Base-by-base conservation (phyloP, 352 stramenopile species). In the Globisporangium ultimum region DNA sequence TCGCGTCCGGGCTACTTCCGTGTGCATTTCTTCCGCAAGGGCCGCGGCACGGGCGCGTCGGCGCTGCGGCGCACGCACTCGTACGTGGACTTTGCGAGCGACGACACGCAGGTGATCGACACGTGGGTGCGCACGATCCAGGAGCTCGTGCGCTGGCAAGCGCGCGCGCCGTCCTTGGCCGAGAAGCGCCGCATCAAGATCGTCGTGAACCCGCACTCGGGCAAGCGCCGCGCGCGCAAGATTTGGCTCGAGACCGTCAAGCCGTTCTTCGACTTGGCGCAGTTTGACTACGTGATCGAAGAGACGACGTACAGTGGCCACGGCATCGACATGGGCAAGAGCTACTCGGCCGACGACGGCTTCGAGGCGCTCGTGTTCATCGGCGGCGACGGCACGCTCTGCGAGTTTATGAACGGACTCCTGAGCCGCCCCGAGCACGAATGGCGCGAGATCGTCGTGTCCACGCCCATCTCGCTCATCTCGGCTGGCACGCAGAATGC, bases 391-490 rank as follows among this genome's bases (percentile, higher is more conserved):
- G 83, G 83, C 50, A 92, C 83, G 17, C 61, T 92, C 8, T 89
- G 80, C 54, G 83, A 92, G 58, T 92, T 90, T 55, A 92, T 92
- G 83, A 92, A 92, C 61, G 83, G 83, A 7, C 64, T 92, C 49
- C 55, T 92, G 34, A 76, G 64, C 47, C 78, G 83, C 6, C 80
- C 83, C 0, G 83, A 92, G 63, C 76, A 88, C 53, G 83, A 92
- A 58, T 92, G 83, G 83, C 81, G 80, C 49, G 78, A 92, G 58
- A 88, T 92, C 48, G 83, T 92, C 18, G 83, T 81, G 3, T 86
- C 80, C 36, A 92, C 83, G 21, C 83, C 80, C 6, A 88, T 92
- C 40, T 90, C 80, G 43, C 76, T 92, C 47, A 90, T 92, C 63
- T 92, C 83, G 21, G 83, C 83, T 7, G 83, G 83, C 48, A 92